These are phyloP conservation scores for Asterella californica DNA, from an alignment of 225 moss, liverwort and hornwort species.

Conservation along the genomic window DNA sequence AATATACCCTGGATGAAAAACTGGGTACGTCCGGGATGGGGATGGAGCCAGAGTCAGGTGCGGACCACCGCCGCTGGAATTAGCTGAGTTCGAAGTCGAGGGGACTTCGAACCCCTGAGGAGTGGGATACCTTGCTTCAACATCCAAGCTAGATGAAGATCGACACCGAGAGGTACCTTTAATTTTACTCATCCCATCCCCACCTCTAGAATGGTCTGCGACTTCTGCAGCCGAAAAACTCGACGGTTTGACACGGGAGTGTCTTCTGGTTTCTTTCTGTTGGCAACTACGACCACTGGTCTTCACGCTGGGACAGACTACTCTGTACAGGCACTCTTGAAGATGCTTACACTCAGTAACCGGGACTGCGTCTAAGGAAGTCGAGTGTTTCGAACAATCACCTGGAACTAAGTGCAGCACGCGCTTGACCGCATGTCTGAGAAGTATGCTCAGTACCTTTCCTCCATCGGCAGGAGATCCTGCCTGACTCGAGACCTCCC, in stretches of 20 bases:
- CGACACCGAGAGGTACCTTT: neutral
- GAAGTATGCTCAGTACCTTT: neutral
- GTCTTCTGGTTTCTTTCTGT: neutral
- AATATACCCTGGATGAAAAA: neutral
- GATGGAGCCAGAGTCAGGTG: neutral
- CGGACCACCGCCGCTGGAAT: neutral
- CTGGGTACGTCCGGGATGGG: neutral
- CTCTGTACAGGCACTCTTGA: slow-evolving; percentile 13
- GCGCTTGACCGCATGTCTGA: slow-evolving; percentile 4
- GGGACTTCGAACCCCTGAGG: neutral
- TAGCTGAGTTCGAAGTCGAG: neutral
- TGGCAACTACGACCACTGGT: neutral
- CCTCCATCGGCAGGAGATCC: neutral
- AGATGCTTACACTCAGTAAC: slow-evolving; percentile 10
- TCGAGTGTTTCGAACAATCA: slow-evolving; percentile 1
- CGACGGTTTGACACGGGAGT: neutral
- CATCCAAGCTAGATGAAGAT: neutral
- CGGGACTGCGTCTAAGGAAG: slow-evolving; percentile 4
- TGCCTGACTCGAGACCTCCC: neutral
- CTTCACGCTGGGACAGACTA: slow-evolving; percentile 12
- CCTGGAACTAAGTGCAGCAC: slow-evolving; percentile 18
- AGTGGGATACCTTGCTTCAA: neutral
- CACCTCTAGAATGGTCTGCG: neutral
- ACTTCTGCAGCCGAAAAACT: neutral
- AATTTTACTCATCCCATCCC: too few relatives aligned